These are phyloP conservation scores for Escovopsis weberi DNA, from an alignment of 2,329 filamentous ascomycete genomes.

Conservation along the genomic window DNA sequence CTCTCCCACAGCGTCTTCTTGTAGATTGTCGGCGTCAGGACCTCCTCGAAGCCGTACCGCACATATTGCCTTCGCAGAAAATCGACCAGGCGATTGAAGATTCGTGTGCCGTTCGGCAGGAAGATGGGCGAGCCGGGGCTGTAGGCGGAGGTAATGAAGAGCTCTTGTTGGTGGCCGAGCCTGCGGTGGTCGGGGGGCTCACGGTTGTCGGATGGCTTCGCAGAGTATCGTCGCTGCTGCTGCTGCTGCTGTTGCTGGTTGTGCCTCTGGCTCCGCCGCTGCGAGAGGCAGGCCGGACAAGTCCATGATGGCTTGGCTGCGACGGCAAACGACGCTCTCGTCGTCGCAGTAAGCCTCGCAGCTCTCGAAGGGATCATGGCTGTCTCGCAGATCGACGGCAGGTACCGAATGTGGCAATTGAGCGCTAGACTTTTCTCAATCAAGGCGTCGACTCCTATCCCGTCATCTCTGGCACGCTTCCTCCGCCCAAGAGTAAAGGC, in stretches of 20 bases:
- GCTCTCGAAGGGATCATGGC: slow-evolving; percentile 18
- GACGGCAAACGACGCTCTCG: slow-evolving; percentile 4
- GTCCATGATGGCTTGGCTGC: slow-evolving; percentile 14
- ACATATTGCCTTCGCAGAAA: slow-evolving; percentile 77
- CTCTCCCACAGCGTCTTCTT: slow-evolving; percentile 77
- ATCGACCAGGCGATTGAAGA: slow-evolving; percentile 71
- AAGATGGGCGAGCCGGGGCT: slow-evolving; percentile 80
- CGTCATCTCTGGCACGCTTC: no score
- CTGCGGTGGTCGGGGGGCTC: slow-evolving; percentile 42
- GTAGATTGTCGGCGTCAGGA: slow-evolving; percentile 82
- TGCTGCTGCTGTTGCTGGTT: no score
- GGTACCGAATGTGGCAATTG: neutral
- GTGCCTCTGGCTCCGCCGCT: neutral
- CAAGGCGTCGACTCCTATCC: neutral
- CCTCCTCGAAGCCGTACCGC: slow-evolving; percentile 74
- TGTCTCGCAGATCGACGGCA: slow-evolving; percentile 2
- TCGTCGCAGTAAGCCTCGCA: slow-evolving; percentile 6
- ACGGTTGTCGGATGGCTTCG: slow-evolving; percentile 12
- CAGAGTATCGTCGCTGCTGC: slow-evolving; percentile 14
- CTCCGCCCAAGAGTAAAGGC: no score
- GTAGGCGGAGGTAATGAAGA: slow-evolving; percentile 66
- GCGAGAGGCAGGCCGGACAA: slow-evolving; percentile 17
- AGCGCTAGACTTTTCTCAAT: neutral
- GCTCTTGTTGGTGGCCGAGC: slow-evolving; percentile 50
- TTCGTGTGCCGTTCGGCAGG: slow-evolving; percentile 62